phyloP scores from a whole-genome alignment of 2,329 filamentous ascomycete species.

The Aspergillus unguis region DNA sequence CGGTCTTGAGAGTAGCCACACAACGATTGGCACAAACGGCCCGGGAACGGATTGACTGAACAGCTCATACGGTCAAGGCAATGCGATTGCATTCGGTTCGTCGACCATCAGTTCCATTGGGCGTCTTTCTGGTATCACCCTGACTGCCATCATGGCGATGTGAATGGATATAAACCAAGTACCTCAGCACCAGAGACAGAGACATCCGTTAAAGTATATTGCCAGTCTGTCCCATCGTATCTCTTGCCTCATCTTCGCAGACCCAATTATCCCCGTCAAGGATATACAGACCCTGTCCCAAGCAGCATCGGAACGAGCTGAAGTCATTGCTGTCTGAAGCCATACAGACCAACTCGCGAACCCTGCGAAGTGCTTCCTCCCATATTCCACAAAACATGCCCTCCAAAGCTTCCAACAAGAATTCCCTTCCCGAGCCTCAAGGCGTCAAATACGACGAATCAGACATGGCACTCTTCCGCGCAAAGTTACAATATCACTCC shows the following conservation, averaged over 20 bases:
- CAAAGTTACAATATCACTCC: slow-evolving; percentile 34
- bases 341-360: not conserved
- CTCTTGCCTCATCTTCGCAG: not conserved
- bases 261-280: not conserved
- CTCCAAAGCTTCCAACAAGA: slow-evolving; percentile 19
- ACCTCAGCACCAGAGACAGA: not conserved
- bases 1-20: slow-evolving; percentile 20
- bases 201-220: not conserved
- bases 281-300: not conserved
- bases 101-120: slow-evolving; percentile 16
- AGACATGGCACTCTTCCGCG: slow-evolving; percentile 37
- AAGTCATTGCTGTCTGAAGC: not conserved
- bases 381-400: slow-evolving; percentile 20
- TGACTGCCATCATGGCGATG: slow-evolving; percentile 7
- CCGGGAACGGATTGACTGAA: slow-evolving; percentile 13
- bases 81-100: slow-evolving; percentile 11
- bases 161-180: slow-evolving; percentile 14
- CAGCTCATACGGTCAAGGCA: slow-evolving; percentile 16
- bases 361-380: not conserved
- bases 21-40: slow-evolving; percentile 22
- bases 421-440: slow-evolving; percentile 30
- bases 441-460: slow-evolving; percentile 37
- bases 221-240: not conserved
- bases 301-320: not conserved
- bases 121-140: slow-evolving; percentile 21